Percentiles rank a stretch among this genome's conserved stretches.
Evolutionary conservation across 768 basidiomycete genomes (phyloP).

Genomic region (Tephrocybe sp.): DNA sequence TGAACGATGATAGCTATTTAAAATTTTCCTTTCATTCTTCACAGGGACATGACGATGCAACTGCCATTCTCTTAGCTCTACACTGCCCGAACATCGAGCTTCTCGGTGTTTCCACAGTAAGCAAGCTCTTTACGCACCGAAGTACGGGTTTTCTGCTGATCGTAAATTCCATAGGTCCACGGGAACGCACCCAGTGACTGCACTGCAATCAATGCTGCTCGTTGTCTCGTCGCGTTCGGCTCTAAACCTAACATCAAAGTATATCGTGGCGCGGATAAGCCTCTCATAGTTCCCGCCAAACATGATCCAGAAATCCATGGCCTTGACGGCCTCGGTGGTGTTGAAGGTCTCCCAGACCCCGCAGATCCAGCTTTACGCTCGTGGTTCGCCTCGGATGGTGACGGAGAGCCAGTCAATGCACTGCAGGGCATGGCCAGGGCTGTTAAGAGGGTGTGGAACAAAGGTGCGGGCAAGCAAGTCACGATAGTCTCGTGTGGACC

Average conservation of each 20-base stretch:
- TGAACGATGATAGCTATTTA: too few species aligned
- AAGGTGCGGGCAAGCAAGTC: slow-evolving; percentile 58
- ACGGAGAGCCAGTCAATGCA: slow-evolving; percentile 49
- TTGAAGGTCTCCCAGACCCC: slow-evolving; percentile 66
- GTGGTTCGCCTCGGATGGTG: slow-evolving; percentile 42
- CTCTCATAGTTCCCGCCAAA: slow-evolving; percentile 60
- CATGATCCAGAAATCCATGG: slow-evolving; percentile 84
- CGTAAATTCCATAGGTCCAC: slow-evolving; percentile 54
- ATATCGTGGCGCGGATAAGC: slow-evolving; percentile 68
- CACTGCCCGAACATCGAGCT: slow-evolving; percentile 66
- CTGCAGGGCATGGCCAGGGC: slow-evolving; percentile 67
- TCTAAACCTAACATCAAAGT: slow-evolving; percentile 59
- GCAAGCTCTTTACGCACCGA: too few species aligned
- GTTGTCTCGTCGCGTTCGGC: slow-evolving; percentile 75
- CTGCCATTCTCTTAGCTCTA: slow-evolving; percentile 76
- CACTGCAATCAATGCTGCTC: slow-evolving; percentile 73
- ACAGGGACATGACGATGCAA: slow-evolving; percentile 90
- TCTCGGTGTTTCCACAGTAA: slow-evolving; percentile 82
- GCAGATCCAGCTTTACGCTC: slow-evolving; percentile 49
- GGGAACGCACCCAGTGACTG: slow-evolving; percentile 69
- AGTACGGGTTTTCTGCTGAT: neutral
- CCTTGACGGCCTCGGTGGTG: slow-evolving; percentile 78
- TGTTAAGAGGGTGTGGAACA: slow-evolving; percentile 55
- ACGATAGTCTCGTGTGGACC: slow-evolving; percentile 78
- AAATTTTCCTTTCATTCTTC: too few species aligned